These are phyloP conservation scores for Trichoderma atrobrunneum DNA, from an alignment of 2,329 filamentous ascomycete genomes.

Conservation along the genomic window DNA sequence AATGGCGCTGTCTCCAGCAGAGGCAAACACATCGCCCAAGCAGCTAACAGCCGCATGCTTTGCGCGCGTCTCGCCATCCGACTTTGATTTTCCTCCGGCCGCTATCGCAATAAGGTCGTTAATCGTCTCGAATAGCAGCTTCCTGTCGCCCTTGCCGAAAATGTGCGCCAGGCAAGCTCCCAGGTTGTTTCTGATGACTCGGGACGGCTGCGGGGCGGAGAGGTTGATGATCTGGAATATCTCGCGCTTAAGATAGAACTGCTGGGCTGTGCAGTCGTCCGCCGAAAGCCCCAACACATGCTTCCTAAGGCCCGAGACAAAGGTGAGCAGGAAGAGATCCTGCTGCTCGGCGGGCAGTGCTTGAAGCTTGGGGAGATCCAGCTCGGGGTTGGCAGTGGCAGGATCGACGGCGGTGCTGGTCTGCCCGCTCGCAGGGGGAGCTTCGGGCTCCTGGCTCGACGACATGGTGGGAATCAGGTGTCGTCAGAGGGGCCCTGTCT, in stretches of 20 bases:
- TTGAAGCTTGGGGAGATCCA: constrained; percentile 87
- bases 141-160: constrained; percentile 81
- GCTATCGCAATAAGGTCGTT: constrained; percentile 79
- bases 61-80: constrained; percentile 71
- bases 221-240: constrained; percentile 90
- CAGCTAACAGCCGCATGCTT: constrained; percentile 88
- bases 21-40: constrained; percentile 82
- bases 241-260: constrained; percentile 90
- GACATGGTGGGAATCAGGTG: constrained; percentile 31
- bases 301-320: constrained; percentile 76
- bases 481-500: constrained; percentile 23
- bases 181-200: constrained; percentile 86
- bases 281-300: constrained; percentile 72
- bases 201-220: constrained; percentile 75
- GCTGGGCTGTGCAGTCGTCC: constrained; percentile 82
- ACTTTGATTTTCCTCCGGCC: constrained; percentile 68
- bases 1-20: constrained; percentile 92
- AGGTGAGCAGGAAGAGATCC: constrained; percentile 88
- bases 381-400: constrained; percentile 63
- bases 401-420: constrained; percentile 36
- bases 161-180: constrained; percentile 81
- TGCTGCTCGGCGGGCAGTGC: constrained; percentile 90
- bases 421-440: constrained; percentile 30
- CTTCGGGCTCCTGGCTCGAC: constrained; percentile 37
- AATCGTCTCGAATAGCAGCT: constrained; percentile 89